Percentiles rank a stretch among this genome's conserved stretches.
phyloP scores from a whole-genome alignment of 2,329 filamentous ascomycete genomes.

The Hypoxylon sp. region DNA sequence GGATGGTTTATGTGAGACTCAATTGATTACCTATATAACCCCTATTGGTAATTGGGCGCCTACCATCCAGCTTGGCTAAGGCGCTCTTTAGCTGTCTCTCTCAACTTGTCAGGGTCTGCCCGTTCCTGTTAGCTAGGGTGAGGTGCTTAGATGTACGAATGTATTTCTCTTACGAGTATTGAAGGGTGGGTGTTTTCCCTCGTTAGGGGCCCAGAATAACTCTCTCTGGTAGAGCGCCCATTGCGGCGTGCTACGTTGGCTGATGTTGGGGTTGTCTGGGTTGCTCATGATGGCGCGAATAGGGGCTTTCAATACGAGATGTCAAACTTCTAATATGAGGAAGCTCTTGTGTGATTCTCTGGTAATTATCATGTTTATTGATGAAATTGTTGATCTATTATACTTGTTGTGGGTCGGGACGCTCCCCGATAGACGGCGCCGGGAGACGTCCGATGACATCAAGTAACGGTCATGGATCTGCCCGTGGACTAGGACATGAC shows the following conservation, averaged over 20 bases:
- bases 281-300: conserved; percentile 46
- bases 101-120: conserved; percentile 70
- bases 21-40: not conserved
- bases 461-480: conserved; percentile 28
- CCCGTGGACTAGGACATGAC: conserved; percentile 22
- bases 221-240: conserved; percentile 50
- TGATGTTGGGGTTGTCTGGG: conserved; percentile 49
- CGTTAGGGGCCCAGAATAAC: conserved; percentile 51
- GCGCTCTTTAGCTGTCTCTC: conserved; percentile 68
- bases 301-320: not conserved
- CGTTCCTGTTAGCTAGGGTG: not conserved
- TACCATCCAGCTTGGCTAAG: conserved; percentile 71
- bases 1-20: not conserved
- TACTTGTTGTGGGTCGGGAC: not conserved
- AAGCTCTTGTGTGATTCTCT: not conserved
- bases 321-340: not conserved
- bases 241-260: conserved; percentile 49
- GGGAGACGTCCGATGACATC: conserved; percentile 38
- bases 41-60: not conserved
- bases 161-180: conserved; percentile 45
- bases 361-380: conserved; percentile 7
- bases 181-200: conserved; percentile 48
- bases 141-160: not conserved
- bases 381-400: not conserved
- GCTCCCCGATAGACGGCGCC: conserved; percentile 23